Percentiles rank a stretch among this genome's conserved stretches.
These are phyloP conservation scores for Eutrema salsugineum DNA, from an alignment of 441 rosid genomes.

Conservation along the genomic window DNA sequence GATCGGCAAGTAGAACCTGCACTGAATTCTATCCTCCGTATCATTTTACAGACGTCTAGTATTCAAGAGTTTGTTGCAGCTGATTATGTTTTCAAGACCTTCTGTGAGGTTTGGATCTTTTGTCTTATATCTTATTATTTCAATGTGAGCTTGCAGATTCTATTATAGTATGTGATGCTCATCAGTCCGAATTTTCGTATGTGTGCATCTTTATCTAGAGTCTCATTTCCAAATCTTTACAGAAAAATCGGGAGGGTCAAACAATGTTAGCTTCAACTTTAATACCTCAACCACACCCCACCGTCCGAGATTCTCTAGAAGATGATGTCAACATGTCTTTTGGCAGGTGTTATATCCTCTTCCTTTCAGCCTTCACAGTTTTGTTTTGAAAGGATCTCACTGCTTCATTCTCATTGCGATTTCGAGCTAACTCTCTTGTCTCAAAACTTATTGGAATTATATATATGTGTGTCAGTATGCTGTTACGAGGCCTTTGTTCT, in stretches of 20 bases:
- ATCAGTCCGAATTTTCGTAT: neutral
- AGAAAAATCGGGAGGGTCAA: constrained; percentile 91
- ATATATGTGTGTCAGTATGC: constrained; percentile 64
- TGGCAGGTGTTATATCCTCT: constrained; percentile 71
- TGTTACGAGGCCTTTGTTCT: constrained; percentile 81
- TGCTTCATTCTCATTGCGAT: neutral
- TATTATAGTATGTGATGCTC: neutral
- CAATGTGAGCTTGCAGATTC: constrained; percentile 2
- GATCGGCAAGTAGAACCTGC: constrained; percentile 90
- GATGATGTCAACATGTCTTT: constrained; percentile 96
- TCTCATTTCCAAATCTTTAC: constrained; percentile 13
- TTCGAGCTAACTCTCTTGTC: constrained; percentile 7
- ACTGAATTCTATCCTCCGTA: constrained; percentile 86
- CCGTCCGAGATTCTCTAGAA: constrained; percentile 59
- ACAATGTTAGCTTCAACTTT: constrained; percentile 88
- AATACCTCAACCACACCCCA: constrained; percentile 81
- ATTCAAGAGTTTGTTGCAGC: constrained; percentile 93
- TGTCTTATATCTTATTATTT: constrained; percentile 9
- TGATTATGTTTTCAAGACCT: constrained; percentile 79
- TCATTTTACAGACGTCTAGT: constrained; percentile 82
- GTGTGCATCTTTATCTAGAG: constrained; percentile 11
- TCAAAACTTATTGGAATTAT: neutral
- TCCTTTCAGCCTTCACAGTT: neutral
- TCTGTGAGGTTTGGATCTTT: constrained; percentile 75
- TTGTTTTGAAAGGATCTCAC: constrained; percentile 1